Evolutionary conservation across 768 basidiomycete genomes (phyloP), one percentile per base, ranked within the genome.

Genomic region (Suillus subaureus): DNA sequence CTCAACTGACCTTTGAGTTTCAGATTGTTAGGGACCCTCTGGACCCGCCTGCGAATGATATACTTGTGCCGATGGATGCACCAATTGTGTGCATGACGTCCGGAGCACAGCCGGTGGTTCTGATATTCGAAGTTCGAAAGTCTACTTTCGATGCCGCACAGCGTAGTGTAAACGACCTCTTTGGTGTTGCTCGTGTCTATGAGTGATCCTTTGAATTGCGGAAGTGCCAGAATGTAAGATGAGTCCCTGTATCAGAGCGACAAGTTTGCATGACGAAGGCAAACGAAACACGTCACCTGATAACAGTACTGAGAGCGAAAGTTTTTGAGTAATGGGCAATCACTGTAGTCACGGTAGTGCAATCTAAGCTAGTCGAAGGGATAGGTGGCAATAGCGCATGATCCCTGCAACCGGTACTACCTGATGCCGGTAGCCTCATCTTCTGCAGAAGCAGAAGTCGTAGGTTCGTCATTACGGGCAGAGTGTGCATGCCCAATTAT

Each of bases 61-160:
- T 47, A 84, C 82, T 62, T 97, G 94, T 73, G 94, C 94, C 3
- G 94, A 97, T 70, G 94, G 94, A 40, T 93, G 94, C 33, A 92
- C 91, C 7, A 96, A 97, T 75, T 84, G 91, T 21, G 77, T 98
- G 39, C 85, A 87, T 69, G 95, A 97, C 70, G 70, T 77, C 15
- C 68, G 80, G 0, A 67, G 58, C 11, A 13, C 58, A 68, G 16
- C 37, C 54, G 16, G 39, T 21, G 1, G 65, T 67, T 37, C 55
- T 9, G 63, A 31, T 26, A 21, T 67, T 42, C 74, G 64, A 35
- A 47, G 62, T 33, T 16, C 63, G 70, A 71, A 61, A 63, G 72
- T 65, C 28, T 28, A 13, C n/a, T n/a, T 13, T 37, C 16, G 58
- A 61, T 28, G 7, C 49, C 26, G 49, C 23, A n/a, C n/a, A n/a